Conservation (phyloP, 202 grass and related monocot genomes). For the Saccharum hybrid region DNA sequence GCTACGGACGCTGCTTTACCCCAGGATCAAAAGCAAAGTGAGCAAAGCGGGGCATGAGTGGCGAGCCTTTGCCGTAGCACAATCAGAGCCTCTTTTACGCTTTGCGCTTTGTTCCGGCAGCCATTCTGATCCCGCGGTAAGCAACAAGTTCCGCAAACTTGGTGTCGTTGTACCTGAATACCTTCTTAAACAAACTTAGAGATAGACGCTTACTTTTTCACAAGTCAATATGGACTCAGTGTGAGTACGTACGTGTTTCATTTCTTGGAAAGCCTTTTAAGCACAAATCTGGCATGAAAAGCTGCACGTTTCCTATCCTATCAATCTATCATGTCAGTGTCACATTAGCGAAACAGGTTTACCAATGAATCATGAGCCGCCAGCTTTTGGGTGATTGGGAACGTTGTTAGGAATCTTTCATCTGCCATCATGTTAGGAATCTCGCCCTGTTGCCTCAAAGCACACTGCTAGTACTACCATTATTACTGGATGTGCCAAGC, state of each 20-base stretch:
- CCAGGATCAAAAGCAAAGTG: slow-evolving; percentile 89
- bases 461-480: slow-evolving; percentile 29
- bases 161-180: slow-evolving; percentile 19
- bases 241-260: not conserved
- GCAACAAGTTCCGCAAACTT: slow-evolving; percentile 7
- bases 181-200: not conserved
- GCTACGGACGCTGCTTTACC: slow-evolving; percentile 85
- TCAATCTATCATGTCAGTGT: slow-evolving; percentile 15
- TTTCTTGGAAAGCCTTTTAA: slow-evolving; percentile 41
- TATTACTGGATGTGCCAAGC: slow-evolving; percentile 41
- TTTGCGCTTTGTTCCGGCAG: slow-evolving; percentile 97
- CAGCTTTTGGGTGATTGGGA: slow-evolving; percentile 47
- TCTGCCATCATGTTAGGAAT: slow-evolving; percentile 42
- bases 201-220: slow-evolving; percentile 31
- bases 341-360: slow-evolving; percentile 40
- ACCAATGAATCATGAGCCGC: slow-evolving; percentile 39
- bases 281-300: slow-evolving; percentile 44
- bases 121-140: slow-evolving; percentile 99
- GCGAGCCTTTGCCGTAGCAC: slow-evolving; percentile 82
- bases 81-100: slow-evolving; percentile 85
- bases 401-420: slow-evolving; percentile 53
- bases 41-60: slow-evolving; percentile 72
- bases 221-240: slow-evolving; percentile 41
- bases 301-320: slow-evolving; percentile 38
- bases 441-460: slow-evolving; percentile 50